These are phyloP conservation scores for Exophiala bonariae DNA, from an alignment of 2,329 filamentous ascomycete genomes.

Conservation along the genomic window DNA sequence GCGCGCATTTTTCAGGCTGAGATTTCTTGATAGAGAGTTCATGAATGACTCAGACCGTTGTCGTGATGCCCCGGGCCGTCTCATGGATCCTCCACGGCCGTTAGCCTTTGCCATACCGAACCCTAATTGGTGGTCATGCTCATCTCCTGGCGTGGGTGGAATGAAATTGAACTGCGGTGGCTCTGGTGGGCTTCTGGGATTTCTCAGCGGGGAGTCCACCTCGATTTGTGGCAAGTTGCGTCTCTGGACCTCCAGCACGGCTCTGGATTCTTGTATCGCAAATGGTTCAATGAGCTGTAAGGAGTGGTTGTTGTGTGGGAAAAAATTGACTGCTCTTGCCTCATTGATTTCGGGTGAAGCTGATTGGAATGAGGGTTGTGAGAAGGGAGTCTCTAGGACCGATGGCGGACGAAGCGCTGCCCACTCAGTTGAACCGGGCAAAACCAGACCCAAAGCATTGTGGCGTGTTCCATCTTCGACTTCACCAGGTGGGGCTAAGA, in stretches of 20 bases:
- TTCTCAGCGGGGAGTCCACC: conserved; percentile 59
- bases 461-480: background rate
- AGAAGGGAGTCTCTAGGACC: conserved; percentile 50
- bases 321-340: conserved; percentile 61
- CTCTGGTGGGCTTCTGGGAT: conserved; percentile 58
- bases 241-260: conserved; percentile 32
- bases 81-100: conserved; percentile 26
- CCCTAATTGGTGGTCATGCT: conserved; percentile 43
- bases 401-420: conserved; percentile 47
- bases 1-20: conserved; percentile 41
- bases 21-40: conserved; percentile 37
- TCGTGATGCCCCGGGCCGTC: conserved; percentile 37
- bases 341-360: conserved; percentile 61
- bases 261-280: conserved; percentile 31
- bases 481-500: background rate
- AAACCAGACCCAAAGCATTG: conserved; percentile 14
- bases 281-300: conserved; percentile 63
- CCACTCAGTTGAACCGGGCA: conserved; percentile 38
- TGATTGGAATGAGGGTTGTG: conserved; percentile 43
- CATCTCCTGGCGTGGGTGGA: conserved; percentile 50
- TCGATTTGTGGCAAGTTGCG: conserved; percentile 29
- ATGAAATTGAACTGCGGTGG: conserved; percentile 59
- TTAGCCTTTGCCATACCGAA: conserved; percentile 25
- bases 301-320: conserved; percentile 64
- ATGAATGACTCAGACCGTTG: conserved; percentile 41